Conservation (phyloP, 2,329 filamentous ascomycete species). For the Xylariales sp. region DNA sequence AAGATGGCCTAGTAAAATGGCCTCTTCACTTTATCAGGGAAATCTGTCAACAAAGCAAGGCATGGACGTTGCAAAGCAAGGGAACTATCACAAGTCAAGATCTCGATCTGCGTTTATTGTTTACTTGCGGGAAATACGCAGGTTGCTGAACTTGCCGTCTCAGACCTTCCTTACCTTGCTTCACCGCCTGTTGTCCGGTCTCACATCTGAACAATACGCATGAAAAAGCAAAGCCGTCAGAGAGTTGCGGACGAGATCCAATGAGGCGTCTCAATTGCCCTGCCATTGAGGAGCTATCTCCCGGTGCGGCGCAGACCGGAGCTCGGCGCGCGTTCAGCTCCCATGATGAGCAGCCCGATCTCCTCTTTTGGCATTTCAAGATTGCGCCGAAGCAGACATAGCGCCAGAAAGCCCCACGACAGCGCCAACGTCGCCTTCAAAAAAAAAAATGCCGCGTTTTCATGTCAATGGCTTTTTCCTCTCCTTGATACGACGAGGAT, state of each 20-base stretch:
- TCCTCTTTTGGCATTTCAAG: constrained; percentile 1
- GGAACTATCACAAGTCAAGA: not conserved
- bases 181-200: too few relatives aligned
- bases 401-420: not conserved
- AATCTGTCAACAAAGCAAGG: too few relatives aligned
- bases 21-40: too few relatives aligned
- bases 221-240: constrained; percentile 13
- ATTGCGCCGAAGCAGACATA: not conserved
- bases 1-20: not conserved
- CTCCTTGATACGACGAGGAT: too few relatives aligned
- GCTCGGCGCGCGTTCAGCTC: constrained; percentile 12
- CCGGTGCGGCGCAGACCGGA: constrained; percentile 10
- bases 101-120: constrained; percentile 2
- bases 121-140: too few relatives aligned
- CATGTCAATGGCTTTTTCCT: constrained; percentile 2
- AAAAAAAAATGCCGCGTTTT: constrained; percentile 5
- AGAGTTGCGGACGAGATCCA: constrained; percentile 13
- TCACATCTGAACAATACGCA: constrained; percentile 20
- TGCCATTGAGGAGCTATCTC: constrained; percentile 11
- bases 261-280: constrained; percentile 12
- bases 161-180: constrained; percentile 15
- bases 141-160: too few relatives aligned
- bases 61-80: not conserved
- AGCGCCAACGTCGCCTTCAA: constrained; percentile 7
- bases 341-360: constrained; percentile 6